Evolutionary conservation across 1,139 yeast genomes (phyloP).

Genomic region (Sugiyamaella grinbergsii): DNA sequence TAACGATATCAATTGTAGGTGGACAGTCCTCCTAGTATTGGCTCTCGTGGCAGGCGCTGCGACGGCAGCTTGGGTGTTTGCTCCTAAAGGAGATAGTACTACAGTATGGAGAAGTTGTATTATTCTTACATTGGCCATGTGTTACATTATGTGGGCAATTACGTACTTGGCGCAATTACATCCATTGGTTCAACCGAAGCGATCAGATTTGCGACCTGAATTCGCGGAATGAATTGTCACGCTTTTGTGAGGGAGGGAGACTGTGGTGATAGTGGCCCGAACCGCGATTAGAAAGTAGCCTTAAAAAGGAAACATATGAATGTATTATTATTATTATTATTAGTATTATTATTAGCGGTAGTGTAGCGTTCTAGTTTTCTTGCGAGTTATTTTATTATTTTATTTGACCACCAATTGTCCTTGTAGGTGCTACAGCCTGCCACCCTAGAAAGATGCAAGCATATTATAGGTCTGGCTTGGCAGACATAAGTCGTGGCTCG

Average conservation of each 20-base stretch:
- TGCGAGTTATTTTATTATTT: not conserved
- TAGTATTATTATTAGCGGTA: not conserved
- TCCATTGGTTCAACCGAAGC: constrained; percentile 71
- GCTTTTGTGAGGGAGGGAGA: too few relatives aligned
- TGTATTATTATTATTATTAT: constrained; percentile 1
- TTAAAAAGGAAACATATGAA: not conserved
- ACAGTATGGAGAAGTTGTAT: constrained; percentile 92
- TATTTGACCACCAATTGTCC: not conserved
- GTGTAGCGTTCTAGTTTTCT: not conserved
- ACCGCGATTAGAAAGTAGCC: not conserved
- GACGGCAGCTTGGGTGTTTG: constrained; percentile 62
- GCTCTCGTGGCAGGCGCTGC: constrained; percentile 61
- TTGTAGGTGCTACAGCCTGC: not conserved
- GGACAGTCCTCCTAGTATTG: constrained; percentile 71
- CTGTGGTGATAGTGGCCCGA: constrained; percentile 1
- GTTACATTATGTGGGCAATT: constrained; percentile 91
- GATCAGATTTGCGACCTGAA: constrained; percentile 73
- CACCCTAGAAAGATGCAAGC: too few relatives aligned
- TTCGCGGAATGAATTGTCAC: constrained; percentile 44
- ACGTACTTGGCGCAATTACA: constrained; percentile 75
- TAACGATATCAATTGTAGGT: constrained; percentile 45
- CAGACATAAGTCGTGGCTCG: too few relatives aligned
- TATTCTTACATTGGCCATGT: constrained; percentile 79
- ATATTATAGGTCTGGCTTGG: too few relatives aligned
- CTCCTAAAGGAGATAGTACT: constrained; percentile 58